These are phyloP conservation scores for Taxillus chinensis DNA, from an alignment of 164 flowering plant species.

Conservation along the genomic window DNA sequence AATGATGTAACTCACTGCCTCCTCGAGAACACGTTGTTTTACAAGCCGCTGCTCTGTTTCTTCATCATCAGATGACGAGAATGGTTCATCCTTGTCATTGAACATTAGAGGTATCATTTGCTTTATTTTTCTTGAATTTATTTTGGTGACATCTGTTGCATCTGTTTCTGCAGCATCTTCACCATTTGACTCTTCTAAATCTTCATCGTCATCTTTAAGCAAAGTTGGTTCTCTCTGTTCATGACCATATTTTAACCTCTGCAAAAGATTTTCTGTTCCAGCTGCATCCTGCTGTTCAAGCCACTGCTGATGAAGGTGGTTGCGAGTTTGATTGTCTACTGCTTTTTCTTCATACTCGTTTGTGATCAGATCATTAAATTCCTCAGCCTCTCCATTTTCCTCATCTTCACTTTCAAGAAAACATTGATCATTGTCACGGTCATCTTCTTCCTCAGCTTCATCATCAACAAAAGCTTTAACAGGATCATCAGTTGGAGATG, in stretches of 20 bases:
- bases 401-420: conserved; percentile 66
- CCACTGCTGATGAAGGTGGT: conserved; percentile 85
- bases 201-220: conserved; percentile 22
- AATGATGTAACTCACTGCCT: conserved; percentile 42
- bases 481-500: conserved; percentile 51
- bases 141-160: conserved; percentile 21
- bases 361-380: conserved; percentile 66
- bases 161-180: conserved; percentile 21
- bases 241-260: conserved; percentile 45
- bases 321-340: conserved; percentile 60
- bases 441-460: conserved; percentile 92
- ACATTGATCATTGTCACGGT: conserved; percentile 67
- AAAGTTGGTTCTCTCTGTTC: conserved; percentile 24
- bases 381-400: conserved; percentile 54
- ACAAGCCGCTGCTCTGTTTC: conserved; percentile 45
- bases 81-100: conserved; percentile 58
- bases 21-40: conserved; percentile 35
- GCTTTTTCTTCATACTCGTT: conserved; percentile 51
- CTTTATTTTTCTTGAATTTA: conserved; percentile 43
- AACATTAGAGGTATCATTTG: conserved; percentile 72
- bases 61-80: conserved; percentile 77
- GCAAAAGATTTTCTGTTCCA: conserved; percentile 73
- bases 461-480: conserved; percentile 84
- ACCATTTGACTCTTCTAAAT: conserved; percentile 23
- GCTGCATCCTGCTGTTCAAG: conserved; percentile 87